phyloP scores from a whole-genome alignment of 225 moss, liverwort and hornwort genomes.

The Marchantia paleacea region DNA sequence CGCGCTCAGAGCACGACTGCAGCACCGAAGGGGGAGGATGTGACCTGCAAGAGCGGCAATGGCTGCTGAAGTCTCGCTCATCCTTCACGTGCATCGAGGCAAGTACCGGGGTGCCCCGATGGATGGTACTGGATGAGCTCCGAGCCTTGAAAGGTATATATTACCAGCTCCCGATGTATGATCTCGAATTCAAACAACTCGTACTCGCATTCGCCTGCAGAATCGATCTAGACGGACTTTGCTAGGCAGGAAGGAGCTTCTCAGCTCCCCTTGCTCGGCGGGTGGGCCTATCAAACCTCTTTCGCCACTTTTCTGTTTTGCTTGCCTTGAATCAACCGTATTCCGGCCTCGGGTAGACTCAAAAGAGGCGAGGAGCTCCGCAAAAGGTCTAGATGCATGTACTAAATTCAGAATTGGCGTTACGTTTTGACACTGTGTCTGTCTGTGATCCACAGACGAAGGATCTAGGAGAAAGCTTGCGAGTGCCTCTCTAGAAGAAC shows the following conservation, averaged over 20 bases:
- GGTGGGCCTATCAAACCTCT: background rate
- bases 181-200: background rate
- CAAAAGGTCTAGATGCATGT: background rate
- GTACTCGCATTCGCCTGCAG: background rate
- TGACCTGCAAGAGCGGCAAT: background rate
- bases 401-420: background rate
- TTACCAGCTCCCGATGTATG: background rate
- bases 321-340: background rate
- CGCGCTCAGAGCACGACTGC: background rate
- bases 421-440: background rate
- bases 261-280: conserved; percentile 11
- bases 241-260: conserved; percentile 6
- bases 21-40: background rate
- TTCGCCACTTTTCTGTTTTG: background rate
- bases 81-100: conserved; percentile 4
- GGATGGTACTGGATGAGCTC: background rate
- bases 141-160: background rate
- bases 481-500: background rate
- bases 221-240: background rate
- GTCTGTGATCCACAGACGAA: background rate
- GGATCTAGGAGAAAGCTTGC: background rate
- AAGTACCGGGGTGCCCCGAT: background rate
- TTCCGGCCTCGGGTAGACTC: too few species aligned
- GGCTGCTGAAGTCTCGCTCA: background rate
- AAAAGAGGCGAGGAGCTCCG: background rate